Evolutionary conservation across 345 rosid species (phyloP).

Genomic region (Combretum micranthum): DNA sequence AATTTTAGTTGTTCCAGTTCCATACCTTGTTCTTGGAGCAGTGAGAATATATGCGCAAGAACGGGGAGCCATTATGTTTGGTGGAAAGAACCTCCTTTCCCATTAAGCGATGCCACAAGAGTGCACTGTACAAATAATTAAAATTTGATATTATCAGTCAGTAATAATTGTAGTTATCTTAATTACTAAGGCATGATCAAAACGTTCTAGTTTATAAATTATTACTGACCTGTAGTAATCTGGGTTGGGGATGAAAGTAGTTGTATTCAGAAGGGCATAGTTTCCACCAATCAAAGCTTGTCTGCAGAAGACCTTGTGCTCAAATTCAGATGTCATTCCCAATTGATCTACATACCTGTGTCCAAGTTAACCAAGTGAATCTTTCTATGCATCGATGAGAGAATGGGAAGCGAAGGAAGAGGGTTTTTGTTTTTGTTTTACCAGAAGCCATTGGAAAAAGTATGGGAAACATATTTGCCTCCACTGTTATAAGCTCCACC

Average conservation of each 20-base stretch:
- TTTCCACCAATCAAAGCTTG: constrained; percentile 65
- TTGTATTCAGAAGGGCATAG: constrained; percentile 50
- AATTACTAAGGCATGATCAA: background rate
- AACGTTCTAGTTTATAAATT: no score
- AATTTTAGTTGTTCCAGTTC: background rate
- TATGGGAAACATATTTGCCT: constrained; percentile 46
- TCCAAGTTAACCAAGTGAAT: no score
- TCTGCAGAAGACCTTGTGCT: constrained; percentile 61
- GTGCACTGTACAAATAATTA: constrained; percentile 23
- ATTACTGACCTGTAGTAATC: constrained; percentile 56
- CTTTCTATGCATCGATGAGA: no score
- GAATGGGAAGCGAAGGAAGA: no score
- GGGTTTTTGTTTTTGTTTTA: no score
- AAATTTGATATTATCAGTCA: no score
- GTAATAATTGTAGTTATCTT: no score
- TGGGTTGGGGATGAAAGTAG: constrained; percentile 52
- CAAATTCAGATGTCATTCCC: constrained; percentile 51
- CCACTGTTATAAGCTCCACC: constrained; percentile 73
- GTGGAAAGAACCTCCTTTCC: constrained; percentile 35
- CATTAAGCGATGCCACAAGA: constrained; percentile 61
- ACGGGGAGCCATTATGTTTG: constrained; percentile 29
- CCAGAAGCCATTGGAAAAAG: constrained; percentile 61
- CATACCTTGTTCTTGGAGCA: constrained; percentile 38
- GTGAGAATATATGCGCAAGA: constrained; percentile 40
- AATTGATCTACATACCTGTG: constrained; percentile 58